Percentiles rank a stretch among this genome's conserved stretches.
phyloP scores from a whole-genome alignment of 2,329 filamentous ascomycete genomes.

The Achaetomium macrosporum region DNA sequence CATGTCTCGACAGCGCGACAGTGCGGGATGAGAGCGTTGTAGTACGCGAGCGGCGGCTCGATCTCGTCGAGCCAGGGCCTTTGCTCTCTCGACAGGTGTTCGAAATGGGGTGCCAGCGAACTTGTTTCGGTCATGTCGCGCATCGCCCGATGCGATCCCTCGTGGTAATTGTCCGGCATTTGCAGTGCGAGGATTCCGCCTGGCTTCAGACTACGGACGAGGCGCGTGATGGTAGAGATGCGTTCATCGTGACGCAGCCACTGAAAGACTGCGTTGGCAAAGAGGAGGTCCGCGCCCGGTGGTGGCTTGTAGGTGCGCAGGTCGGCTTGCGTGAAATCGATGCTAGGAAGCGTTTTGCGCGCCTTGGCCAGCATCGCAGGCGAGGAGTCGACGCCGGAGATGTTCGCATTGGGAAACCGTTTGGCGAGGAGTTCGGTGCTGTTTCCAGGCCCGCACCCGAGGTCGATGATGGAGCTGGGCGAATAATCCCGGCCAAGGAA shows the following conservation, averaged over 20 bases:
- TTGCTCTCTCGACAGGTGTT: conserved; percentile 18
- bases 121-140: conserved; percentile 34
- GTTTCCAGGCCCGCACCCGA: conserved; percentile 57
- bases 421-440: conserved; percentile 44
- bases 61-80: conserved; percentile 42
- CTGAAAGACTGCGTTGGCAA: conserved; percentile 54
- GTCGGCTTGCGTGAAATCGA: conserved; percentile 43
- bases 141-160: conserved; percentile 48
- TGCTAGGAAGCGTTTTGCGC: conserved; percentile 32
- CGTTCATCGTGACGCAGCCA: conserved; percentile 44
- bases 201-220: conserved; percentile 35
- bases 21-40: conserved; percentile 42
- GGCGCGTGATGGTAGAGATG: conserved; percentile 37
- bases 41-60: conserved; percentile 41
- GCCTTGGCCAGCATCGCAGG: conserved; percentile 51
- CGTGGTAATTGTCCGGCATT: conserved; percentile 39
- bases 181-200: conserved; percentile 29
- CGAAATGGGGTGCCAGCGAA: conserved; percentile 21
- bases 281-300: conserved; percentile 38
- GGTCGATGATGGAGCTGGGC: conserved; percentile 45
- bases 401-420: conserved; percentile 41
- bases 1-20: conserved; percentile 45
- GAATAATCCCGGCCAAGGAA: conserved; percentile 30
- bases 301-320: conserved; percentile 36
- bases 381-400: conserved; percentile 50